Conservation (phyloP, 1,284 basidiomycete genomes). For the Sporisorium scitamineum region DNA sequence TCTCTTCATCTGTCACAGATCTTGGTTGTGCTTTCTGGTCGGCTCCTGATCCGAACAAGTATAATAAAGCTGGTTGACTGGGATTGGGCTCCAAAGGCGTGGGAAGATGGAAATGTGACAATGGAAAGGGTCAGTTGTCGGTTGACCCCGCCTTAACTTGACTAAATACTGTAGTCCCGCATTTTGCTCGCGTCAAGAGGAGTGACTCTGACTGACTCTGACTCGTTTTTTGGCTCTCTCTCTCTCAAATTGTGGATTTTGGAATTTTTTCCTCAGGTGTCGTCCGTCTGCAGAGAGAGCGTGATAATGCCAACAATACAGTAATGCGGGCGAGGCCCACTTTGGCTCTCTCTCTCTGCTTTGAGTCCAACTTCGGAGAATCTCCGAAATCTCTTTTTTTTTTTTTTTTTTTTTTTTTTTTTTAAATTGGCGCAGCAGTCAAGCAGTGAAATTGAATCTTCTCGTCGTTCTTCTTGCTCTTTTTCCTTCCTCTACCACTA, state of each 20-base stretch:
- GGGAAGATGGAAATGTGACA: neutral
- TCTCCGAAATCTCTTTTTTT: slow-evolving; percentile 18
- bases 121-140: too few relatives aligned
- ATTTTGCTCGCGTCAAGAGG: too few relatives aligned
- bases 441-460: slow-evolving; percentile 1
- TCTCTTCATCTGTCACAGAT: too few relatives aligned
- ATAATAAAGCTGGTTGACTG: neutral
- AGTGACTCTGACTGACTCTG: slow-evolving; percentile 4
- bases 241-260: slow-evolving; percentile 5
- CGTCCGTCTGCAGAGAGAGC: too few relatives aligned
- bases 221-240: neutral
- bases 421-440: neutral
- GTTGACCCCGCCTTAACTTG: too few relatives aligned
- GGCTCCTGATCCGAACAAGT: slow-evolving; percentile 1
- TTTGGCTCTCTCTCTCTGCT: neutral
- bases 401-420: neutral
- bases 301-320: too few relatives aligned
- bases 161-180: too few relatives aligned
- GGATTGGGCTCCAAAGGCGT: too few relatives aligned
- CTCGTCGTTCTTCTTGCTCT: neutral
- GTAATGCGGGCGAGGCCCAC: too few relatives aligned
- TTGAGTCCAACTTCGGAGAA: slow-evolving; percentile 13
- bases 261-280: slow-evolving; percentile 6
- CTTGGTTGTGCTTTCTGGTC: neutral
- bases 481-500: slow-evolving; percentile 3